Conservation (phyloP, 139 green algal genomes). For the Coelastrella sp. region DNA sequence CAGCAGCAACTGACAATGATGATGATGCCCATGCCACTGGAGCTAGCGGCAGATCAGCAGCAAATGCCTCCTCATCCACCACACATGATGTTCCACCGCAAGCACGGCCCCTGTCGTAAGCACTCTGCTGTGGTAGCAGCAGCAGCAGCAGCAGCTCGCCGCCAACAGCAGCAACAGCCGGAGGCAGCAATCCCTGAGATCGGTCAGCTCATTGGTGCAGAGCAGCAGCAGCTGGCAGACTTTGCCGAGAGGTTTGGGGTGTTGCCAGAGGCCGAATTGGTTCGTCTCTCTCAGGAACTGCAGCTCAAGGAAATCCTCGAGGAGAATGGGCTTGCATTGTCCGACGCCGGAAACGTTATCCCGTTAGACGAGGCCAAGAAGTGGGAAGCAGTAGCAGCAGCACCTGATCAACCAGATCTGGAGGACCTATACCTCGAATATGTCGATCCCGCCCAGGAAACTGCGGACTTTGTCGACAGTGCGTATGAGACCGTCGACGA, state of each 20-base stretch:
- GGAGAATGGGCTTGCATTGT: background rate
- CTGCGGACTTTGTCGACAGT: background rate
- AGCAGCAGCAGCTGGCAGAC: background rate
- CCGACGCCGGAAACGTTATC: background rate
- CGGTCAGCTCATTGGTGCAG: background rate
- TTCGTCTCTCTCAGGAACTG: background rate
- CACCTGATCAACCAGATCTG: background rate
- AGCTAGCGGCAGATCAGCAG: background rate
- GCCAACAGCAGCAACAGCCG: background rate
- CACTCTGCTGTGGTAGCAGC: constrained; percentile 21
- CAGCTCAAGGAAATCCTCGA: background rate
- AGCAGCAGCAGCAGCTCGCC: constrained; percentile 3
- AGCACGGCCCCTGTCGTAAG: constrained; percentile 6
- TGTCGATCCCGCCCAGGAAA: background rate
- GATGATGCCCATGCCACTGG: background rate
- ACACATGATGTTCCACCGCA: background rate
- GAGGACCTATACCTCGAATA: background rate
- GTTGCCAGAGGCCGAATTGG: background rate
- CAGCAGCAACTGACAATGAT: constrained; percentile 13
- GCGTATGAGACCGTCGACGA: background rate
- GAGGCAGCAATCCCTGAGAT: background rate
- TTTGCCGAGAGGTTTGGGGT: background rate
- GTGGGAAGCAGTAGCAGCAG: background rate
- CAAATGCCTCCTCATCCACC: background rate
- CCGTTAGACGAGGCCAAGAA: background rate